These are phyloP conservation scores for Suillus hirtellus DNA, from an alignment of 768 basidiomycete genomes.

Conservation along the genomic window DNA sequence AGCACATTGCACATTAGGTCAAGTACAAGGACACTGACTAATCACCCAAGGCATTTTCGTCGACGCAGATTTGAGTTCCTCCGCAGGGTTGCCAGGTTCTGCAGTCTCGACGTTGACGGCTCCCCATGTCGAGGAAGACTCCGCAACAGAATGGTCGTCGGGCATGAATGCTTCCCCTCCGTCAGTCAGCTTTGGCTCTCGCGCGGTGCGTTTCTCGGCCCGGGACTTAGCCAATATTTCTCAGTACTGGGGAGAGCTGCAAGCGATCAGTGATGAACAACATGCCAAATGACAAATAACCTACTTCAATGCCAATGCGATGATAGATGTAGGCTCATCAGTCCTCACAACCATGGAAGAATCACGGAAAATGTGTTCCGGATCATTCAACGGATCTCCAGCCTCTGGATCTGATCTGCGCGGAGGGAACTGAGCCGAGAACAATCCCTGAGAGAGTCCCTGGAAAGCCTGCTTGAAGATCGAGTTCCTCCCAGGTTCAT, in stretches of 20 bases:
- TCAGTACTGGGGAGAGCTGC: conserved; percentile 78
- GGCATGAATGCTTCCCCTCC: conserved; percentile 90
- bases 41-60: conserved; percentile 83
- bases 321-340: conserved; percentile 97
- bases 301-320: conserved; percentile 90
- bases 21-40: conserved; percentile 46
- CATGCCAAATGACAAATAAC: conserved; percentile 22
- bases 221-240: conserved; percentile 78
- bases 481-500: conserved; percentile 57
- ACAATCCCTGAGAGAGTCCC: conserved; percentile 65
- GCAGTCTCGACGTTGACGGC: conserved; percentile 80
- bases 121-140: conserved; percentile 90
- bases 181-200: conserved; percentile 57
- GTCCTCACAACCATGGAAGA: conserved; percentile 93
- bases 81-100: conserved; percentile 68
- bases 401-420: conserved; percentile 57
- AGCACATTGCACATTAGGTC: conserved; percentile 9
- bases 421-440: conserved; percentile 59
- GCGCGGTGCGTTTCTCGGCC: conserved; percentile 69
- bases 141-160: conserved; percentile 78
- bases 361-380: conserved; percentile 93
- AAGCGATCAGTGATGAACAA: conserved; percentile 1
- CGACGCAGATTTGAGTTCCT: conserved; percentile 73
- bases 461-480: conserved; percentile 65
- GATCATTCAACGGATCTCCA: conserved; percentile 72